Evolutionary conservation across 495 filamentous ascomycete genomes (phyloP).

Genomic region (Aspergillus panamensis): DNA sequence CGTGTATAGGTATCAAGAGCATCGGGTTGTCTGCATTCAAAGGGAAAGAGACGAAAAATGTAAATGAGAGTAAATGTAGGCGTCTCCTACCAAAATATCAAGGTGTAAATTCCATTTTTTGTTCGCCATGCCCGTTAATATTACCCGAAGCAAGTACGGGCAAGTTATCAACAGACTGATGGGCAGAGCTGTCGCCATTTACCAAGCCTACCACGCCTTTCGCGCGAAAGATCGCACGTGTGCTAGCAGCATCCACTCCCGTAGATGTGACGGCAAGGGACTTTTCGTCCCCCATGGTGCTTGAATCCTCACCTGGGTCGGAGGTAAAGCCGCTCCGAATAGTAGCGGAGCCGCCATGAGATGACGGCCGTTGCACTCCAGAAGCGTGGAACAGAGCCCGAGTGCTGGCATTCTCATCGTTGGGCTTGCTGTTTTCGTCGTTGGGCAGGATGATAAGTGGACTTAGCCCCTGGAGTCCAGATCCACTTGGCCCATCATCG

Average conservation of each 20-base stretch:
- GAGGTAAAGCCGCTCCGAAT: conserved; percentile 36
- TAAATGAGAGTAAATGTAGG: neutral
- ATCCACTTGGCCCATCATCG: neutral
- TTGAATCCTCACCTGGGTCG: conserved; percentile 28
- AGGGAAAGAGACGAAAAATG: neutral
- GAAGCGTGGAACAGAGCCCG: conserved; percentile 35
- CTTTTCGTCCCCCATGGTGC: conserved; percentile 34
- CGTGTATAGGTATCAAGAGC: conserved; percentile 7
- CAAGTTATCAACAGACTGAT: conserved; percentile 31
- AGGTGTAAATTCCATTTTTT: neutral
- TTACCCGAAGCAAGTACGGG: conserved; percentile 9
- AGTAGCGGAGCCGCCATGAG: conserved; percentile 27
- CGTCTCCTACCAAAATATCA: too few relatives aligned
- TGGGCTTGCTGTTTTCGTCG: conserved; percentile 28
- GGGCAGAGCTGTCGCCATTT: conserved; percentile 20
- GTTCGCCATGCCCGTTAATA: neutral
- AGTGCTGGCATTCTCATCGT: conserved; percentile 38
- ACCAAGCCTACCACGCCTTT: conserved; percentile 28
- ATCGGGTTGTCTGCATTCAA: neutral
- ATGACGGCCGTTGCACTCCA: conserved; percentile 28
- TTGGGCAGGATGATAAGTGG: conserved; percentile 35
- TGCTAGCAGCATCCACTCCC: conserved; percentile 36
- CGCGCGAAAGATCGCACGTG: conserved; percentile 33
- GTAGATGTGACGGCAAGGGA: conserved; percentile 22
- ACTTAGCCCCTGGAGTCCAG: neutral